Base-by-base conservation (phyloP, 1,284 basidiomycete genomes). In the Limonomyces culmigenus region DNA sequence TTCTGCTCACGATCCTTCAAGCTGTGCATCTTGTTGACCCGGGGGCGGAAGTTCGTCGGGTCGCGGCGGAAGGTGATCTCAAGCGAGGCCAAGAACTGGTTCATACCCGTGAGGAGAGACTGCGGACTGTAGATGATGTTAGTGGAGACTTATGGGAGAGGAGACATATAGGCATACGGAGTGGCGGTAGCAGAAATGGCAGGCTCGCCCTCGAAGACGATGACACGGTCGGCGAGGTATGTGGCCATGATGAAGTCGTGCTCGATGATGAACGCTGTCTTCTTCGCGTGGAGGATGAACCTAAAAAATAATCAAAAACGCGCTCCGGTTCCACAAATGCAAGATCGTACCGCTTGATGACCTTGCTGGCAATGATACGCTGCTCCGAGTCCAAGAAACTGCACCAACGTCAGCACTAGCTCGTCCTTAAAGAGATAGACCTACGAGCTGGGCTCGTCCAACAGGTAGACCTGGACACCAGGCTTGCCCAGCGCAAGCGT, bases 241-340 rank as follows among this genome's bases (percentile, higher is more conserved):
- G 91, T 93, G 3, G 91, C 88, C 81, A 88, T 87, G 61, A 91
- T 88, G 58, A 95, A 95, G 63, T 96, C 91, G 73, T 95, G 91
- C 67, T 95, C 91, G 50, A 95, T 93, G 47, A 96, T 70, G 55
- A 97, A 95, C 1, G 92, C 92, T 1, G 91, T 95, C 62, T 92
- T 89, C 67, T 95, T 93, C 12, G 87, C 73, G 47, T 89, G 79
- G 33, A 97, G 74, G 50, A 96, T 84, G 57, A 92, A 95, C 39
- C 77, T 79, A 41, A 2, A 38, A 11, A 39, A 42, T 27, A 42
- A 38, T 32, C 34, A 25, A 18, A 42, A 34, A 37, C 13, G 16
- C 31, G 16, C 18, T 13, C 23, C 18, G 19, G 10, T 30, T 16
- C 37, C 17, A 36, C 15, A 19, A 32, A 12, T 31, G 32, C 11